Evolutionary conservation across 192 early-diverging fungal genomes (phyloP).

Genomic region (Umbelopsis isabellina): DNA sequence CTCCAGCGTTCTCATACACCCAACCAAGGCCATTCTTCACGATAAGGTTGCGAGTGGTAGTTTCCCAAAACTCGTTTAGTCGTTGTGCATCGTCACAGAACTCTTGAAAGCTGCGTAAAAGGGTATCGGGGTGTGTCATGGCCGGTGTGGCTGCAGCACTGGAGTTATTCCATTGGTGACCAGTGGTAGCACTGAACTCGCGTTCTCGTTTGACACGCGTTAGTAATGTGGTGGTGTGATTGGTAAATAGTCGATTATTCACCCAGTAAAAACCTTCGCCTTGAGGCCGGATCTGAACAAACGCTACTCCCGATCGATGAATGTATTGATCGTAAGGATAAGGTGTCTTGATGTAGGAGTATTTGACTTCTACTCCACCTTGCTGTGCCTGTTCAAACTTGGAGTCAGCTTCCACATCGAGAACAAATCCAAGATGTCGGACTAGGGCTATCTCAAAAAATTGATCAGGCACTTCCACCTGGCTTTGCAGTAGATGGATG

Average conservation of each 20-base stretch:
- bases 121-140: constrained; percentile 58
- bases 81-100: constrained; percentile 60
- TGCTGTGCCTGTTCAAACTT: constrained; percentile 57
- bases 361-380: constrained; percentile 53
- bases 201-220: constrained; percentile 32
- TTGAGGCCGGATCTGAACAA: constrained; percentile 82
- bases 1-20: constrained; percentile 34
- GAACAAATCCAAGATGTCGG: constrained; percentile 80
- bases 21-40: constrained; percentile 25
- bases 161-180: constrained; percentile 22
- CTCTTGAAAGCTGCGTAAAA: constrained; percentile 63
- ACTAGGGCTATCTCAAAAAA: constrained; percentile 85
- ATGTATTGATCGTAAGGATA: constrained; percentile 89
- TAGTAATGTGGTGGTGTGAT: constrained; percentile 49
- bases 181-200: constrained; percentile 34
- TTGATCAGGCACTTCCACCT: constrained; percentile 49
- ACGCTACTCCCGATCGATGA: constrained; percentile 87
- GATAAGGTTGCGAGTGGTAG: constrained; percentile 25
- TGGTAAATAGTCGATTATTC: constrained; percentile 78
- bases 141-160: constrained; percentile 24
- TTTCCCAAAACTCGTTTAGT: constrained; percentile 70
- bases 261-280: constrained; percentile 86
- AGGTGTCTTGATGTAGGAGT: constrained; percentile 63
- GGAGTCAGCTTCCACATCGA: constrained; percentile 91
- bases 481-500: constrained; percentile 42